Base-by-base conservation (phyloP, 1,284 basidiomycete species). In the Trichosporon faecale region DNA sequence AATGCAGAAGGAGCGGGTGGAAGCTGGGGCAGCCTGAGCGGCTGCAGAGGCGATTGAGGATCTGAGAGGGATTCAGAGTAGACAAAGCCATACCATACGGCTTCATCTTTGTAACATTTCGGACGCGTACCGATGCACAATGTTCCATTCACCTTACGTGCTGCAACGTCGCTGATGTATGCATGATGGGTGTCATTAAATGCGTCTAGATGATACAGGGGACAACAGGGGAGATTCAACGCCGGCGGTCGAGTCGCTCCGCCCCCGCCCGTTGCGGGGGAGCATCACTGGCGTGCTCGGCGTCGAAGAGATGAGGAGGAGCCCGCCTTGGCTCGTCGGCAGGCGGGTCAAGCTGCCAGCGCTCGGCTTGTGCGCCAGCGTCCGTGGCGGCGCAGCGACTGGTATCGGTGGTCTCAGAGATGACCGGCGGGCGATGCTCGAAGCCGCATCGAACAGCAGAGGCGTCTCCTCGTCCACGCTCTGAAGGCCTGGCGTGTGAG, bases 231-330 rank as follows among this genome's bases (percentile, higher is more conserved):
- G 63, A 37, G 35, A 37, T 37, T 37, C 35, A 3, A 3, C 35
- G 35, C 35, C 37, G 16, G 37, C 40, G 35, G 12, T n/a, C 35
- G 63, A 44, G 35, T 64, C 23, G 63, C 31, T 40, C 16, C 25
- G 33, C 35, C 33, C 21, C 4, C 63, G 35, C 9, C 29, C 60
- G 18, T 7, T 18, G 23, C 35, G 63, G 23, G 35, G 35, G 6
- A 40, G 57, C 23, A 44, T 16, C 6, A 37, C 63, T n/a, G 63
- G 63, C 63, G 63, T 44, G 6, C 35, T 37, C 3, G 80, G 80
- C 1, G 80, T 77, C 4, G 79, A 78, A n/a, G 79, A 80, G 66
- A 81, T 68, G 23, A 82, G 70, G 49, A 81, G 70, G 14, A 82
- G 74, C 2, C 80, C 78, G 11, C 77, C 80, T 64, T 81, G 80